These are phyloP conservation scores for Penicillium manginii DNA, from an alignment of 495 filamentous ascomycete genomes.

Conservation along the genomic window DNA sequence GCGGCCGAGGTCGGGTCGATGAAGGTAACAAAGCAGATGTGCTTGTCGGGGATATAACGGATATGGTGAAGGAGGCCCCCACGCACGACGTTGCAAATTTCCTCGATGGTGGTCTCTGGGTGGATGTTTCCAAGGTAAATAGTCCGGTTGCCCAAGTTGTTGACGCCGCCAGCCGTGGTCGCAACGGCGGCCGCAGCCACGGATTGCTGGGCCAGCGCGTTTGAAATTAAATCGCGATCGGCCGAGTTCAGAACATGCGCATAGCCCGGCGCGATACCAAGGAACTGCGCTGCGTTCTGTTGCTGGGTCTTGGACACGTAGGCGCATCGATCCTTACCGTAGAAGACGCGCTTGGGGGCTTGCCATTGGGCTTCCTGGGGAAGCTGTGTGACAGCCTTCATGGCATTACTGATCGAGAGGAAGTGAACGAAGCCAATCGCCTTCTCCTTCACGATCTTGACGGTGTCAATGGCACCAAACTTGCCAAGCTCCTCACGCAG, in stretches of 20 bases:
- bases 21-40: conserved; percentile 99
- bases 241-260: conserved; percentile 94
- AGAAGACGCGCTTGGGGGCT: conserved; percentile 91
- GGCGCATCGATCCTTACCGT: conserved; percentile 96
- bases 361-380: conserved; percentile 98
- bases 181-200: conserved; percentile 96
- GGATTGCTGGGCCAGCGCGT: conserved; percentile 93
- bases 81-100: conserved; percentile 96
- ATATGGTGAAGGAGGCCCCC: conserved; percentile 95
- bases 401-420: conserved; percentile 94
- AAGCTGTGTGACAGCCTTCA: conserved; percentile 97
- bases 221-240: conserved; percentile 94
- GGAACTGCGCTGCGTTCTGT: conserved; percentile 97
- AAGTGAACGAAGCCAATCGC: conserved; percentile 98
- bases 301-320: conserved; percentile 99
- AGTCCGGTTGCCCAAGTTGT: conserved; percentile 95
- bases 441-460: conserved; percentile 98
- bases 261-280: conserved; percentile 97
- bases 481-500: conserved; percentile 94
- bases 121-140: conserved; percentile 99
- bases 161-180: conserved; percentile 92
- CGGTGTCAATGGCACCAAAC: conserved; percentile 93
- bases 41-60: conserved; percentile 98
- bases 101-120: conserved; percentile 97
- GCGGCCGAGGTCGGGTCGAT: conserved; percentile 98